Conservation (phyloP, 2,329 filamentous ascomycete species). For the Epichloe glyceriae region DNA sequence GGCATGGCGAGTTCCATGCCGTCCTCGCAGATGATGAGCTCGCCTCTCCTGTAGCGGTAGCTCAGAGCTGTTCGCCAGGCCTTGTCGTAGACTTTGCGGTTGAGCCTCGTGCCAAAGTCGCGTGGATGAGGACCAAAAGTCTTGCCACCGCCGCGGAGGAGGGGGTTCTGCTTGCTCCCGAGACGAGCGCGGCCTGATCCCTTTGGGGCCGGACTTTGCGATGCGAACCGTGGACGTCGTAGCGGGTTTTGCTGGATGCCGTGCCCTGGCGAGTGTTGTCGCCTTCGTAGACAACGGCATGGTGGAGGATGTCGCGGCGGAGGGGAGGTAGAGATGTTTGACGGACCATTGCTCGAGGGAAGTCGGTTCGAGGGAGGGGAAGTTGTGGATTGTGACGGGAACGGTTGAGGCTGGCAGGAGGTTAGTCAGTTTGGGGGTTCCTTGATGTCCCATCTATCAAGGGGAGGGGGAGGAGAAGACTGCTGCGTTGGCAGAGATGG, state of each 20-base stretch:
- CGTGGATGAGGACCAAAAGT: constrained; percentile 80
- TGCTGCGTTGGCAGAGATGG: background rate
- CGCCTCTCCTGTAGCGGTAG: constrained; percentile 77
- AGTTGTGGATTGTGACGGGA: constrained; percentile 75
- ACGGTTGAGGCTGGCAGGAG: constrained; percentile 43
- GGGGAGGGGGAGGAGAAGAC: background rate
- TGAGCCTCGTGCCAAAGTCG: constrained; percentile 76
- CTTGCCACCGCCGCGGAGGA: constrained; percentile 76
- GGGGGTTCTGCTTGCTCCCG: constrained; percentile 69
- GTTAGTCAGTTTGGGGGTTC: background rate
- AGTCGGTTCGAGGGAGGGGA: constrained; percentile 77
- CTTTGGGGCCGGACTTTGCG: constrained; percentile 80
- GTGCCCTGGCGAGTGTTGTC: constrained; percentile 80
- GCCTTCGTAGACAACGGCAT: constrained; percentile 84
- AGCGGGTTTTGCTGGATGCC: constrained; percentile 68
- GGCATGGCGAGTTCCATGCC: constrained; percentile 54
- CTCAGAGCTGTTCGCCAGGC: constrained; percentile 90
- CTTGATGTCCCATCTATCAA: background rate
- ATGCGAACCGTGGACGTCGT: constrained; percentile 71
- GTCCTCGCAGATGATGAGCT: constrained; percentile 75
- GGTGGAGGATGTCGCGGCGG: constrained; percentile 82
- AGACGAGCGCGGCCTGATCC: constrained; percentile 68
- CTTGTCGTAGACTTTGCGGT: constrained; percentile 84
- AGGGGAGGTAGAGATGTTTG: constrained; percentile 80
- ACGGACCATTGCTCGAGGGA: constrained; percentile 65